Conservation (phyloP, 164 flowering plant species). For the Vitis cinerea region DNA sequence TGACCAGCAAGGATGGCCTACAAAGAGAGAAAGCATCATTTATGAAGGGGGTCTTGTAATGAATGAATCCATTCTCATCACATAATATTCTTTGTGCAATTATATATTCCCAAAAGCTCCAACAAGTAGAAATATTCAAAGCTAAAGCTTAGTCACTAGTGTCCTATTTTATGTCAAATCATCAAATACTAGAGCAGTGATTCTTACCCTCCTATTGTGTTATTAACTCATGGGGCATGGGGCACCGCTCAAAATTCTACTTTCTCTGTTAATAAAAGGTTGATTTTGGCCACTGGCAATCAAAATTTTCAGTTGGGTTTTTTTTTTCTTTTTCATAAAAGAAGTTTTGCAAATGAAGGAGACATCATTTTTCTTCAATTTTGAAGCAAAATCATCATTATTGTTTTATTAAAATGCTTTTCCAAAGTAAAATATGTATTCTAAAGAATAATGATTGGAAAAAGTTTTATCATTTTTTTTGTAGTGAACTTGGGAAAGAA, state of each 20-base stretch:
- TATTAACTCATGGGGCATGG: background rate
- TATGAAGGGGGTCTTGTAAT: slow-evolving; percentile 2
- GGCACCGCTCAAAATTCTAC: background rate
- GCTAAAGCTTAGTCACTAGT: slow-evolving; percentile 8
- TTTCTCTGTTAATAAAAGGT: background rate
- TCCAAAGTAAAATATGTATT: too few relatives aligned
- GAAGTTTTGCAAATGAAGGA: too few relatives aligned
- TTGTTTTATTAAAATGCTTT: too few relatives aligned
- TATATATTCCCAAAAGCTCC: slow-evolving; percentile 7
- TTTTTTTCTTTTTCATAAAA: too few relatives aligned
- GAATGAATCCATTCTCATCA: slow-evolving; percentile 4
- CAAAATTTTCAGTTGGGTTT: too few relatives aligned
- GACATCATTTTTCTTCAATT: too few relatives aligned
- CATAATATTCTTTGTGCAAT: slow-evolving; percentile 8
- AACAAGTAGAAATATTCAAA: slow-evolving; percentile 6
- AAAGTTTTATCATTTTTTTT: too few relatives aligned
- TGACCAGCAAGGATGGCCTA: too few relatives aligned
- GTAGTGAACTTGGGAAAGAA: too few relatives aligned
- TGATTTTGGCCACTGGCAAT: slow-evolving; percentile 4
- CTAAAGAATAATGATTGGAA: too few relatives aligned
- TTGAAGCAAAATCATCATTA: too few relatives aligned
- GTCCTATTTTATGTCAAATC: background rate
- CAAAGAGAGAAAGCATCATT: slow-evolving; percentile 2
- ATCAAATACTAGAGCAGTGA: background rate
- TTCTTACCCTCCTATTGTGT: background rate